A percentile compares a stretch with the other conserved stretches of the same genome.
Conservation (phyloP, 2,329 filamentous ascomycete species). For the Biscogniauxia mediterranea region DNA sequence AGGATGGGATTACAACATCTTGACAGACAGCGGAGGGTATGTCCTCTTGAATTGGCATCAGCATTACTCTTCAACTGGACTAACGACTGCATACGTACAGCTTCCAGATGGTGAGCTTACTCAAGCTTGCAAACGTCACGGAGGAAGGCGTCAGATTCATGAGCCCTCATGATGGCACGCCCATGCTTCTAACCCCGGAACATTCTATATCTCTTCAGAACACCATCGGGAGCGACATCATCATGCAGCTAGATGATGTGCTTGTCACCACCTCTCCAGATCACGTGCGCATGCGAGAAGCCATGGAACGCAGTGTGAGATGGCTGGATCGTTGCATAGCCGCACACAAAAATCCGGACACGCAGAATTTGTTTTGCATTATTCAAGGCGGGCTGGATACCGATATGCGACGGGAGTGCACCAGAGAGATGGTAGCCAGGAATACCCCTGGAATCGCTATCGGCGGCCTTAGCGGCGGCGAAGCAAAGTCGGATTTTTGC, state of each 20-base stretch:
- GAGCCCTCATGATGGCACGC: constrained; percentile 91
- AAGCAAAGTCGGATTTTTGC: constrained; percentile 92
- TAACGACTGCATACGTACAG: constrained; percentile 43
- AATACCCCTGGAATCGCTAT: constrained; percentile 97
- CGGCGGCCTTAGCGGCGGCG: constrained; percentile 89
- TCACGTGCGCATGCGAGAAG: constrained; percentile 80
- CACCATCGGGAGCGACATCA: constrained; percentile 96
- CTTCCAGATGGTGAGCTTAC: constrained; percentile 97
- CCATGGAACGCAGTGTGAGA: constrained; percentile 89
- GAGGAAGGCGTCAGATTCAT: constrained; percentile 95
- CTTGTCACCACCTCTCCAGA: constrained; percentile 95
- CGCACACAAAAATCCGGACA: constrained; percentile 78
- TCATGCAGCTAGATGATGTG: constrained; percentile 99
- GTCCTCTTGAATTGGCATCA: constrained; percentile 21
- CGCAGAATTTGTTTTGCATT: constrained; percentile 96
- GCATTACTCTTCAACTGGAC: not conserved
- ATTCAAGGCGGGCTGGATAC: constrained; percentile 94
- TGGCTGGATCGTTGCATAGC: constrained; percentile 96
- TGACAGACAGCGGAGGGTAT: constrained; percentile 77
- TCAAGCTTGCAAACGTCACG: constrained; percentile 89
- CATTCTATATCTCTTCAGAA: constrained; percentile 96
- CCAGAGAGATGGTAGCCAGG: constrained; percentile 79
- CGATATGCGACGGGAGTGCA: constrained; percentile 81
- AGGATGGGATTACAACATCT: constrained; percentile 91
- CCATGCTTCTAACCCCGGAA: constrained; percentile 96